Conservation (phyloP, 192 early-diverging fungal species). For the Ambispora gerdemannii region DNA sequence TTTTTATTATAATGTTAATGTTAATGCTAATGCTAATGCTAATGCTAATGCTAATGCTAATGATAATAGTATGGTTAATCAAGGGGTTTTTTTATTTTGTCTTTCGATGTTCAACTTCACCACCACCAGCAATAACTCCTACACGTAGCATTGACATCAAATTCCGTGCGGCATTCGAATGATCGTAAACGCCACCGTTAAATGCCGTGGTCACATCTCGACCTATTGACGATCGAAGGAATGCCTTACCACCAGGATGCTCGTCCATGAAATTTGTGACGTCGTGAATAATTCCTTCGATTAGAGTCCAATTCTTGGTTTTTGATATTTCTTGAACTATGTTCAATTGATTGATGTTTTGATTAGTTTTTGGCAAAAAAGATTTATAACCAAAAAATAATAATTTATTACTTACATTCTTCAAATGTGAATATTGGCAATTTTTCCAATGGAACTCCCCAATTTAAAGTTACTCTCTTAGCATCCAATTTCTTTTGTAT, state of each 20-base stretch:
- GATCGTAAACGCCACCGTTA: constrained; percentile 93
- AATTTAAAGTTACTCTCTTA: constrained; percentile 63
- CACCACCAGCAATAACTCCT: constrained; percentile 57
- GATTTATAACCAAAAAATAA: neutral
- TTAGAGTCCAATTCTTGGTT: constrained; percentile 72
- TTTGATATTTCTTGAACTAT: constrained; percentile 46
- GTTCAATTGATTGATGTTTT: neutral
- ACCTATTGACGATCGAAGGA: constrained; percentile 74
- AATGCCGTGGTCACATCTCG: constrained; percentile 89
- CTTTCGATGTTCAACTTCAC: constrained; percentile 47
- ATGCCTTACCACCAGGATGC: constrained; percentile 86
- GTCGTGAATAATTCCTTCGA: constrained; percentile 85
- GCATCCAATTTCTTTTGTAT: constrained; percentile 74
- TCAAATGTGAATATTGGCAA: constrained; percentile 69
- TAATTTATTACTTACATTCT: constrained; percentile 48
- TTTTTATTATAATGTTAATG: too few relatives aligned
- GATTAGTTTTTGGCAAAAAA: neutral
- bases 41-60: too few relatives aligned
- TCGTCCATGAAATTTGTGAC: constrained; percentile 80
- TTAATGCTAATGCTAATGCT: too few relatives aligned
- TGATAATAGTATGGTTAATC: too few relatives aligned
- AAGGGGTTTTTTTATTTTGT: constrained; percentile 27
- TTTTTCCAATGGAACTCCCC: constrained; percentile 67
- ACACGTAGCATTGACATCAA: constrained; percentile 77
- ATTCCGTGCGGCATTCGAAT: constrained; percentile 91